phyloP scores from a whole-genome alignment of 1,139 yeast genomes.

The Hemisphaericaspora subhashii region DNA sequence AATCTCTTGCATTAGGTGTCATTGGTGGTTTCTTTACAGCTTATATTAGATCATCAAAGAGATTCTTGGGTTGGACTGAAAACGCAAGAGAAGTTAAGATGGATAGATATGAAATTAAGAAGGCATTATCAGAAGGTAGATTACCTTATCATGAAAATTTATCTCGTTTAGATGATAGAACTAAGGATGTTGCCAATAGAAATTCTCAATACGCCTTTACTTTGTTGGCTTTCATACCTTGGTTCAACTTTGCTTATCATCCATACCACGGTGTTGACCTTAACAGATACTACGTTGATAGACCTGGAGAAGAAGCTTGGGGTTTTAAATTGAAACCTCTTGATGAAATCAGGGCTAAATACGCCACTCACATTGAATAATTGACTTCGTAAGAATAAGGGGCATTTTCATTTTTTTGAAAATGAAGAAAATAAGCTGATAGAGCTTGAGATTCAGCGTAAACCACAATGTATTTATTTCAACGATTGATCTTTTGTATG shows the following conservation, averaged over 20 bases:
- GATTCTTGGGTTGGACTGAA: conserved; percentile 81
- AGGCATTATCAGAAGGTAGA: conserved; percentile 63
- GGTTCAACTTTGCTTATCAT: conserved; percentile 82
- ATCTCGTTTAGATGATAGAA: conserved; percentile 63
- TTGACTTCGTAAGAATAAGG: background rate
- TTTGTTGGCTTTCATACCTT: conserved; percentile 65
- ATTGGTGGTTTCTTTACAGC: conserved; percentile 73
- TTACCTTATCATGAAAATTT: conserved; percentile 65
- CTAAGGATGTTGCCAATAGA: conserved; percentile 76
- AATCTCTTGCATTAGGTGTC: conserved; percentile 60
- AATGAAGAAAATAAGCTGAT: too few species aligned
- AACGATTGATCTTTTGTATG: conserved; percentile 2
- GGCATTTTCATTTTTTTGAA: too few species aligned
- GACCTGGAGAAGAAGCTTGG: conserved; percentile 56
- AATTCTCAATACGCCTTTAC: conserved; percentile 75
- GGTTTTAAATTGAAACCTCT: conserved; percentile 46
- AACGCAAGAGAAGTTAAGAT: conserved; percentile 68
- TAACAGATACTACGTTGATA: conserved; percentile 64
- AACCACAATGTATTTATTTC: conserved; percentile 1
- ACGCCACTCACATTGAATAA: conserved; percentile 29
- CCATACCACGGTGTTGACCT: conserved; percentile 82
- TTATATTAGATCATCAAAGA: conserved; percentile 61
- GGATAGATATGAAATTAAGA: conserved; percentile 75
- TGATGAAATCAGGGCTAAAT: conserved; percentile 48
- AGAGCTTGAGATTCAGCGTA: too few species aligned